A percentile compares a stretch with the other conserved stretches of the same genome.
Evolutionary conservation across 306 rosid genomes (phyloP).

Genomic region (Lupinus albus): DNA sequence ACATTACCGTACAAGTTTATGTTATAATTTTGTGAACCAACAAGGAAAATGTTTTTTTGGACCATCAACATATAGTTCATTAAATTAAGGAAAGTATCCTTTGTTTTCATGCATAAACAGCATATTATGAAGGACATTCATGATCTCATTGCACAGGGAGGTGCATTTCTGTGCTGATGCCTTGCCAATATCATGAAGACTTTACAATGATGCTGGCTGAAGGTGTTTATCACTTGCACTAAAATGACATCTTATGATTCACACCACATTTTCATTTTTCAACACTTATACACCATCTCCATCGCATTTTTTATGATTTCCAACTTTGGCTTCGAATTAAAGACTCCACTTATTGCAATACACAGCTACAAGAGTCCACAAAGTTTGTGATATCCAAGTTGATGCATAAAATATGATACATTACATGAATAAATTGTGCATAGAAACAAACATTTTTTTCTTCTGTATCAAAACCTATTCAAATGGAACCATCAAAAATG

Average conservation of each 20-base stretch:
- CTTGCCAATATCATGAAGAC: too few species aligned
- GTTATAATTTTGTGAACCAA: too few species aligned
- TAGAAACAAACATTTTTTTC: conserved; percentile 24
- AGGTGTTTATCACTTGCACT: not conserved
- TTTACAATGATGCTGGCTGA: too few species aligned
- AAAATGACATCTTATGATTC: not conserved
- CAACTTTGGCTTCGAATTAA: conserved; percentile 8
- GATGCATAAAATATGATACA: conserved; percentile 18
- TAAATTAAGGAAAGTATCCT: too few species aligned
- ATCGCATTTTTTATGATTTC: not conserved
- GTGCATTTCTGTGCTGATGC: too few species aligned
- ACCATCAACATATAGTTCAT: too few species aligned
- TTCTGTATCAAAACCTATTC: conserved; percentile 4
- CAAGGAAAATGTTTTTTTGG: too few species aligned
- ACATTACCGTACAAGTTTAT: too few species aligned
- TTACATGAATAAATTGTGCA: conserved; percentile 14
- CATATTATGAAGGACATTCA: too few species aligned
- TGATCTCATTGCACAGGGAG: too few species aligned
- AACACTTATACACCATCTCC: not conserved
- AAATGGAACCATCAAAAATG: conserved; percentile 3
- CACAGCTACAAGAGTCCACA: conserved; percentile 35
- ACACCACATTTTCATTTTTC: too few species aligned
- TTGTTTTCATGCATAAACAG: too few species aligned
- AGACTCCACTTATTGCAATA: conserved; percentile 23
- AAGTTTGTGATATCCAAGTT: conserved; percentile 7